Percentiles rank a stretch among this genome's conserved stretches.
Evolutionary conservation across 2,329 filamentous ascomycete genomes (phyloP).

Genomic region (Apiospora koreana): DNA sequence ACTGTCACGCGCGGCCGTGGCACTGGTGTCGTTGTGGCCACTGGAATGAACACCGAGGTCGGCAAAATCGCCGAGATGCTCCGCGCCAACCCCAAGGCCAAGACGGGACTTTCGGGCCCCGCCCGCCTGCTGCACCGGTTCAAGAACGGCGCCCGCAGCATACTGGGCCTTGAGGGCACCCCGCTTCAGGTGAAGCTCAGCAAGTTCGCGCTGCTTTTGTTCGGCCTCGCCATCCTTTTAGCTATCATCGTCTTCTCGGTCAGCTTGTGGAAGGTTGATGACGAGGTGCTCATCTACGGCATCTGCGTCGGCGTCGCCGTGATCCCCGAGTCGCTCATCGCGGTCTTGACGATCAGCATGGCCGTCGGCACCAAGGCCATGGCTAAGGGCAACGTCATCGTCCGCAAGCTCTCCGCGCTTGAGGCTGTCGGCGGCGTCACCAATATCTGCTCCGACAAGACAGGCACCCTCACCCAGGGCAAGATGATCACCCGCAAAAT

Average conservation of each 20-base stretch:
- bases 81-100: constrained; percentile 56
- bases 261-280: constrained; percentile 52
- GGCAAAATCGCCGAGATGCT: constrained; percentile 74
- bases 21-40: constrained; percentile 67
- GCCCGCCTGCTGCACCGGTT: constrained; percentile 46
- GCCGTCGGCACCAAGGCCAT: constrained; percentile 57
- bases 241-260: constrained; percentile 64
- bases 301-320: constrained; percentile 53
- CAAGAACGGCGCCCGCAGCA: constrained; percentile 43
- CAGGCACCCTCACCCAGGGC: constrained; percentile 65
- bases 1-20: constrained; percentile 72
- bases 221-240: constrained; percentile 66
- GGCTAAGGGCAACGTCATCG: constrained; percentile 56
- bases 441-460: constrained; percentile 72
- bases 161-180: constrained; percentile 72
- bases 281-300: constrained; percentile 58
- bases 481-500: constrained; percentile 67
- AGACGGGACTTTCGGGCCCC: constrained; percentile 47
- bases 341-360: constrained; percentile 65
- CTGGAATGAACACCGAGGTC: constrained; percentile 75
- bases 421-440: constrained; percentile 71
- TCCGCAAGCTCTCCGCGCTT: constrained; percentile 62
- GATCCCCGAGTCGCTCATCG: constrained; percentile 58
- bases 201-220: constrained; percentile 81
- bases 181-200: constrained; percentile 83